Percentiles rank a stretch among this genome's conserved stretches.
phyloP scores from a whole-genome alignment of 352 stramenopile genomes.

The Phytophthora foliorum region DNA sequence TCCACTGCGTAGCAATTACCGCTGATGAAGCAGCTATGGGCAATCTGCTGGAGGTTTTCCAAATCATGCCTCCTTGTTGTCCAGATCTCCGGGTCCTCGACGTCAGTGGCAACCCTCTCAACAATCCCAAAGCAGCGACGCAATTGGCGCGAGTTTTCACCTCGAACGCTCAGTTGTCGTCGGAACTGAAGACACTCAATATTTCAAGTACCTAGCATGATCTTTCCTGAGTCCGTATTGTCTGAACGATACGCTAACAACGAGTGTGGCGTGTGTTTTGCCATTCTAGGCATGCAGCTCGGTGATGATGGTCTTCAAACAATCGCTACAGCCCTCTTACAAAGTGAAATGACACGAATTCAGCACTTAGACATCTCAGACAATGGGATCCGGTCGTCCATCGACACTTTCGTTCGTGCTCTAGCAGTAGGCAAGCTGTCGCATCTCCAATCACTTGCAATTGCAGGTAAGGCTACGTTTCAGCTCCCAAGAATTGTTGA shows the following conservation, averaged over 20 bases:
- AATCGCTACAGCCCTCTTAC: slow-evolving; percentile 29
- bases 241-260: neutral
- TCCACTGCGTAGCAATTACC: slow-evolving; percentile 55
- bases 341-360: slow-evolving; percentile 15
- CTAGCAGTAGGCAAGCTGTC: slow-evolving; percentile 24
- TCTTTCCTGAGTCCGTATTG: neutral
- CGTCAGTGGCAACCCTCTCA: slow-evolving; percentile 42
- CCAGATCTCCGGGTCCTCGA: slow-evolving; percentile 29
- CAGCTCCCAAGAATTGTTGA: neutral
- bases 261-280: neutral
- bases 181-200: slow-evolving; percentile 32
- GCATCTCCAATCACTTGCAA: slow-evolving; percentile 33
- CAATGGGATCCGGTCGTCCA: slow-evolving; percentile 39
- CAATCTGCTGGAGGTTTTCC: slow-evolving; percentile 36
- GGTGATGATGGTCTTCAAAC: slow-evolving; percentile 34
- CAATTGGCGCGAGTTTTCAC: slow-evolving; percentile 30
- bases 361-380: slow-evolving; percentile 45
- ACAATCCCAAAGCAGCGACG: slow-evolving; percentile 18
- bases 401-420: slow-evolving; percentile 35
- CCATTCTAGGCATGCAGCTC: slow-evolving; percentile 39
- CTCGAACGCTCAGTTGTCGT: neutral
- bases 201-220: slow-evolving; percentile 35
- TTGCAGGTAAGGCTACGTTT: slow-evolving; percentile 32
- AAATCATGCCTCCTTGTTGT: slow-evolving; percentile 19
- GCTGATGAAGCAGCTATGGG: slow-evolving; percentile 33